phyloP scores from a whole-genome alignment of 768 basidiomycete genomes.

The Paxillus involutus region DNA sequence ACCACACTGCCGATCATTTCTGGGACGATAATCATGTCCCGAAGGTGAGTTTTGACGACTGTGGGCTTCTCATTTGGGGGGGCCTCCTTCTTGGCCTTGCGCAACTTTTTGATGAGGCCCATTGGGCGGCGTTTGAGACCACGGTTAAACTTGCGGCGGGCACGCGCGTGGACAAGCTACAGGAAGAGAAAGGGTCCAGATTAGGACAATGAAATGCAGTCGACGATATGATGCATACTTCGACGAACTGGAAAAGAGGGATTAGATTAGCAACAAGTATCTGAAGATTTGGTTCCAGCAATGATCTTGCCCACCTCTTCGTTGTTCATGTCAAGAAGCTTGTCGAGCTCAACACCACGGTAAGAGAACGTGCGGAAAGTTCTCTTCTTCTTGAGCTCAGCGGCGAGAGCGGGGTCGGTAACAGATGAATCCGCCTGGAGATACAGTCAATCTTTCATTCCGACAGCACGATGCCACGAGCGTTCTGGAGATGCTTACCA shows the following conservation, averaged over 20 bases:
- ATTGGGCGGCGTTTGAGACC: conserved; percentile 98
- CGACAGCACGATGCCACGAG: not conserved
- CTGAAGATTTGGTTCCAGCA: not conserved
- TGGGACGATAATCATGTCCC: conserved; percentile 99
- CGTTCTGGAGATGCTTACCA: conserved; percentile 24
- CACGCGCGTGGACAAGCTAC: conserved; percentile 97
- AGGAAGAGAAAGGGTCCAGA: not conserved
- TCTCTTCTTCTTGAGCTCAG: conserved; percentile 97
- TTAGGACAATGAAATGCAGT: conserved; percentile 1
- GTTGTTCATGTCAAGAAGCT: conserved; percentile 93
- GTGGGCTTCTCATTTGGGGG: conserved; percentile 98
- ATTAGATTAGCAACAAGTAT: not conserved
- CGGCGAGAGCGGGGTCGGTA: conserved; percentile 92
- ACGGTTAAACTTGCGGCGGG: conserved; percentile 97
- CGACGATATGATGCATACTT: conserved; percentile 49
- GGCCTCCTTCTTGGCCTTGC: conserved; percentile 99
- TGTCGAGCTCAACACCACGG: conserved; percentile 97
- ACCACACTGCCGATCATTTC: conserved; percentile 99
- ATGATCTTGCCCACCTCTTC: conserved; percentile 69
- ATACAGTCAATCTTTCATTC: not conserved
- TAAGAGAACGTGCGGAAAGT: conserved; percentile 99
- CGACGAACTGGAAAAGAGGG: conserved; percentile 59
- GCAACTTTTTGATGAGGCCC: conserved; percentile 99
- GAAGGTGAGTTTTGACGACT: conserved; percentile 98
- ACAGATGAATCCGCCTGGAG: conserved; percentile 74